Conservation (phyloP, 1,139 yeast genomes). For the Candida sojae region DNA sequence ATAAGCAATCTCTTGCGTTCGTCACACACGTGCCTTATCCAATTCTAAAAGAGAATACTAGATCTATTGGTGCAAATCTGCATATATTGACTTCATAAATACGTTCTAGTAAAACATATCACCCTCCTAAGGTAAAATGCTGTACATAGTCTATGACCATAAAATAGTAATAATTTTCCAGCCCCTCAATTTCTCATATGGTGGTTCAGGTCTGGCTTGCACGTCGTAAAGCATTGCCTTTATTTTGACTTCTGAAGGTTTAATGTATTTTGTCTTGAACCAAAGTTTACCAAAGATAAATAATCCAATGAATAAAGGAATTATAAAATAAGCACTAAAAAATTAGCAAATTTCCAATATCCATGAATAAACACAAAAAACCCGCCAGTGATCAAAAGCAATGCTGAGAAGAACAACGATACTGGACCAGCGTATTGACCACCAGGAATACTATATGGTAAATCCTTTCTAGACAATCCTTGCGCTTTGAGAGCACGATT, state of each 20-base stretch:
- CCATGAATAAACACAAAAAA: constrained; percentile 39
- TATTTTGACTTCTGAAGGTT: constrained; percentile 35
- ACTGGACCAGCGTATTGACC: constrained; percentile 34
- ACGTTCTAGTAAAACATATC: no score
- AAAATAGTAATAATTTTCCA: constrained; percentile 26
- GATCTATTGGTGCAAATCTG: no score
- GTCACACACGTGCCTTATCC: no score
- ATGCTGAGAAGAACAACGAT: constrained; percentile 31
- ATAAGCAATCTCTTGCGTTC: no score
- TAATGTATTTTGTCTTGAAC: constrained; percentile 24
- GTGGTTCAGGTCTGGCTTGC: constrained; percentile 40
- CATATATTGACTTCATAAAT: no score
- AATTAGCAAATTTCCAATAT: constrained; percentile 30
- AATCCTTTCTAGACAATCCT: constrained; percentile 33
- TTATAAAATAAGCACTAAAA: constrained; percentile 40
- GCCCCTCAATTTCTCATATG: constrained; percentile 23
- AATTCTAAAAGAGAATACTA: no score
- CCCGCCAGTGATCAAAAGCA: constrained; percentile 43
- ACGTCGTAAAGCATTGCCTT: constrained; percentile 33
- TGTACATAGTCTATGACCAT: constrained; percentile 19
- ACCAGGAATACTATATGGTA: constrained; percentile 33
- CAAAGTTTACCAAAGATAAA: constrained; percentile 30
- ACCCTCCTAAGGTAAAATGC: no score
- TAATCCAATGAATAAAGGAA: constrained; percentile 31
- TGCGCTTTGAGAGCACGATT: constrained; percentile 38